Conservation (phyloP, 2,329 filamentous ascomycete genomes). For the Colletotrichum abscissum region DNA sequence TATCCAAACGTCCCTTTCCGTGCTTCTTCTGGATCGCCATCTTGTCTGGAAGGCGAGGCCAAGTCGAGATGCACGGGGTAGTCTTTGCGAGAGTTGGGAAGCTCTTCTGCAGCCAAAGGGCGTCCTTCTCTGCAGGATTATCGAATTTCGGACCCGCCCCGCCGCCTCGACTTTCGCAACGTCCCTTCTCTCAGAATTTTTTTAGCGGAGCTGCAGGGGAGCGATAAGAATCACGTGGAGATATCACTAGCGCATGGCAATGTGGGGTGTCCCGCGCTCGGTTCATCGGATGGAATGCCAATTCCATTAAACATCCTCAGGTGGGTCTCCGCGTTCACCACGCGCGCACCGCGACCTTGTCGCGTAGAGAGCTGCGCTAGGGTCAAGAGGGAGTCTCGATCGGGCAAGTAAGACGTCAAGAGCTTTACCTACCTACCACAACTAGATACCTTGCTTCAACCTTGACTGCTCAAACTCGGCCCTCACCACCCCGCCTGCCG, state of each 20-base stretch:
- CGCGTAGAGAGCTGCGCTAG: slow-evolving; percentile 18
- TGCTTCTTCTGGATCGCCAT: slow-evolving; percentile 99
- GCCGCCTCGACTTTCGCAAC: slow-evolving; percentile 27
- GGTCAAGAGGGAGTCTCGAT: slow-evolving; percentile 15
- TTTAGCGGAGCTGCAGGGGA: not conserved
- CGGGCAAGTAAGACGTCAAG: slow-evolving; percentile 24
- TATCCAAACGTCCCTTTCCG: slow-evolving; percentile 97
- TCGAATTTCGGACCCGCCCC: slow-evolving; percentile 9
- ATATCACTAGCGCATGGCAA: not conserved
- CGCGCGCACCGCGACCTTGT: slow-evolving; percentile 28
- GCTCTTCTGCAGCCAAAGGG: slow-evolving; percentile 13
- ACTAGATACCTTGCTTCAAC: not conserved
- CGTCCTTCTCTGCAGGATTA: slow-evolving; percentile 1
- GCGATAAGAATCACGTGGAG: slow-evolving; percentile 24
- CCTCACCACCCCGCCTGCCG: not conserved
- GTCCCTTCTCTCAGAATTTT: slow-evolving; percentile 23
- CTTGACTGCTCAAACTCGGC: slow-evolving; percentile 5
- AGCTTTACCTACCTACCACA: slow-evolving; percentile 4
- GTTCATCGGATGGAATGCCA: not conserved
- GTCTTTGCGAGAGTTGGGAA: not conserved
- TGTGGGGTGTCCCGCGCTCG: not conserved
- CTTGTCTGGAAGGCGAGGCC: slow-evolving; percentile 33
- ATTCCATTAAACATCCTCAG: slow-evolving; percentile 6
- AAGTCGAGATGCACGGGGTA: slow-evolving; percentile 1
- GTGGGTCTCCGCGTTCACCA: not conserved